Evolutionary conservation across 2,329 filamentous ascomycete species (phyloP).

Genomic region (Ilyonectria mors-panacis): DNA sequence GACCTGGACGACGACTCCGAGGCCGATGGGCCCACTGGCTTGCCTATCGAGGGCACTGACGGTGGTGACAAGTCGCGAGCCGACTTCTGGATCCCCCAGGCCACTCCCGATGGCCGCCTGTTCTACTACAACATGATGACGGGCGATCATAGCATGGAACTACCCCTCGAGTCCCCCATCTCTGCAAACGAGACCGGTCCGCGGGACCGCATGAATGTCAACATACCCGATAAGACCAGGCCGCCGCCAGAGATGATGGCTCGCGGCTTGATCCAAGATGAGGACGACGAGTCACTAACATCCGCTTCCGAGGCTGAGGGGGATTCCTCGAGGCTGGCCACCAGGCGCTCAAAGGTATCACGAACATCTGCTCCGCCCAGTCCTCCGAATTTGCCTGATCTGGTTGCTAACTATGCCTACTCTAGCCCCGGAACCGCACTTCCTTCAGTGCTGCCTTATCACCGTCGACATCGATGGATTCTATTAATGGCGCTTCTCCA

Average conservation of each 20-base stretch:
- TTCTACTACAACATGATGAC: conserved; percentile 99
- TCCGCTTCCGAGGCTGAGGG: conserved; percentile 92
- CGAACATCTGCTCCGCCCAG: not conserved
- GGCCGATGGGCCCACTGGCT: conserved; percentile 69
- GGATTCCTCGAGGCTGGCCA: conserved; percentile 77
- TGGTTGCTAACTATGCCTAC: conserved; percentile 30
- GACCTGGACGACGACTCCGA: conserved; percentile 78
- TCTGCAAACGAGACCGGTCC: conserved; percentile 87
- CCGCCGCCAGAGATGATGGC: conserved; percentile 94
- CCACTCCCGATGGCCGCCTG: conserved; percentile 90
- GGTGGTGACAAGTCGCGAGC: conserved; percentile 82
- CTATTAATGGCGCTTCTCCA: conserved; percentile 80
- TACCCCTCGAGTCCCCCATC: conserved; percentile 91
- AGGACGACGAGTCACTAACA: conserved; percentile 87
- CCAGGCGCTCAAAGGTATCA: conserved; percentile 76
- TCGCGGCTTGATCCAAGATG: conserved; percentile 83
- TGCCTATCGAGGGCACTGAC: conserved; percentile 79
- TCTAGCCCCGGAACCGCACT: conserved; percentile 73
- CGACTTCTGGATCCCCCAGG: conserved; percentile 98
- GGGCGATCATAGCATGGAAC: conserved; percentile 92
- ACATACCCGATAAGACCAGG: conserved; percentile 89
- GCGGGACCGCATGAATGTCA: conserved; percentile 88
- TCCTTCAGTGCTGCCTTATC: conserved; percentile 82
- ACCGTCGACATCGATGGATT: conserved; percentile 92
- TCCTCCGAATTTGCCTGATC: not conserved